Conservation (phyloP, 1,284 basidiomycete species). For the Malassezia caprae region DNA sequence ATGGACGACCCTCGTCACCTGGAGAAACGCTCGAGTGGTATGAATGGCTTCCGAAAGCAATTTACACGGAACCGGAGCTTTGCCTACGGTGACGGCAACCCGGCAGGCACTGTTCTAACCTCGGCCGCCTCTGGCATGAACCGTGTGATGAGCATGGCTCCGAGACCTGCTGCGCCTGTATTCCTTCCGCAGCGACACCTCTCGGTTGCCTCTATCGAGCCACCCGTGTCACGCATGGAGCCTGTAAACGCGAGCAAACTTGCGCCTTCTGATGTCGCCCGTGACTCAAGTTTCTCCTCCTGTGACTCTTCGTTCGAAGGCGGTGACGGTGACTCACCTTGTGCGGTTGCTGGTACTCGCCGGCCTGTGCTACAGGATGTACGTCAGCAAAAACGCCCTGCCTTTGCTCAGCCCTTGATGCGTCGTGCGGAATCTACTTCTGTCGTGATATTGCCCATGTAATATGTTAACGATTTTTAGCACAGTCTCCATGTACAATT, state of each 20-base stretch:
- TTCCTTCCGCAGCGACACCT: neutral
- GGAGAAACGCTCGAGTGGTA: slow-evolving; percentile 66
- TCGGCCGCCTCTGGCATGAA: neutral
- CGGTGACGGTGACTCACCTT: slow-evolving; percentile 31
- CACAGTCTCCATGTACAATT: neutral
- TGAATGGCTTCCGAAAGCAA: slow-evolving; percentile 77
- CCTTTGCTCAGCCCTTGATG: slow-evolving; percentile 1
- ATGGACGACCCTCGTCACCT: slow-evolving; percentile 89
- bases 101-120: neutral
- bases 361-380: slow-evolving; percentile 7
- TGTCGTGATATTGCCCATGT: slow-evolving; percentile 1
- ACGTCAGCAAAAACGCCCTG: neutral
- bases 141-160: slow-evolving; percentile 1
- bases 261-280: neutral
- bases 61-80: slow-evolving; percentile 49
- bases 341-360: slow-evolving; percentile 24
- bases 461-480: neutral
- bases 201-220: neutral
- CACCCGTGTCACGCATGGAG: neutral
- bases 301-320: slow-evolving; percentile 40
- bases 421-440: slow-evolving; percentile 13
- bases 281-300: slow-evolving; percentile 35
- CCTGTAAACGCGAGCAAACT: neutral
- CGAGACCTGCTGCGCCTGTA: neutral
- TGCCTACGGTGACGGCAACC: slow-evolving; percentile 31